Base-by-base conservation (phyloP, 441 rosid genomes). In the Gossypium gossypioides region DNA sequence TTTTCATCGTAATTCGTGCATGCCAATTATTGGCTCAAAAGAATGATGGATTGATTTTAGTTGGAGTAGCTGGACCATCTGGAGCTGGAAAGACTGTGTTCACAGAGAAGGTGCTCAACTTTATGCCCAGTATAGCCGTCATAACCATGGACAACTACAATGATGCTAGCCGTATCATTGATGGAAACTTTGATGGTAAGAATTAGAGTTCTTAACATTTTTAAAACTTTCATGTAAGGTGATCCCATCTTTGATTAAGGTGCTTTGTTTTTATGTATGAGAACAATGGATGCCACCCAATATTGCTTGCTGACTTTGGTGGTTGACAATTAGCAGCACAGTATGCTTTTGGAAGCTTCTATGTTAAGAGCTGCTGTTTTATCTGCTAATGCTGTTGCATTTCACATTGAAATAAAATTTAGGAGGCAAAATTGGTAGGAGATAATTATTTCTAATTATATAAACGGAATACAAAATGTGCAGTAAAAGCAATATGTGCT, bases 21-120 rank as follows among this genome's bases (percentile, higher is more conserved):
- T 88, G 96, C 82, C 98, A 96, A 70, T 78, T 91, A 63, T 68
- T 92, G 76, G 89, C 96, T 71, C 96, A 91, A 79, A 91, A 93
- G 84, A 96, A 96, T 70, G 92, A 90, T 67, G 96, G 98, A 40
- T 73, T 96, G 42, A 85, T 89, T 80, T 78, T 92, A 77, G 92
- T 91, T 70, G 98, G 98, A 7, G 85, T 96, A 60, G 99, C 99
- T 44, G 99, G 99, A 71, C 99, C 98, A 16, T 92, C 98, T 75
- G 99, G 99, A 46, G 98, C 99, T 70, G 99, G 98, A 34, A 95
- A 95, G 78, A 92, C 99, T 22, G 87, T 95, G 29, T 90, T 95
- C 74, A 88, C 99, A 1, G 98, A 95, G 75, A 92, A 95, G 80
- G 85, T 92, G 68, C 85, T 89, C 74, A 88, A 84, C 75, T 95